A percentile compares a stretch with the other conserved stretches of the same genome.
phyloP scores from a whole-genome alignment of 208 protist genomes.

The Crithidia thermophila region DNA sequence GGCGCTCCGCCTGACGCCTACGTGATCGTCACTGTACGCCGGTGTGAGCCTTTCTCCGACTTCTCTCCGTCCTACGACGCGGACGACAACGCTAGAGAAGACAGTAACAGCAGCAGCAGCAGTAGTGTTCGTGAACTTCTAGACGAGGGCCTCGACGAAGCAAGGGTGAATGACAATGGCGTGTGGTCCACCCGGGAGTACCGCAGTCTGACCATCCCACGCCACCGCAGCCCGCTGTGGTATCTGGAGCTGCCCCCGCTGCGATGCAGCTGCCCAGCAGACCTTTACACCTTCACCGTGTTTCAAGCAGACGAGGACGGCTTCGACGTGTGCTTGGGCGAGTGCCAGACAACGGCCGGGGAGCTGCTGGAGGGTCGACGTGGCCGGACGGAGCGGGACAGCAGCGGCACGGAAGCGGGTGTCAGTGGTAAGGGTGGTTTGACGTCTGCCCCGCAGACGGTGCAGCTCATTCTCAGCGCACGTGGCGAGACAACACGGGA shows the following conservation, averaged over 20 bases:
- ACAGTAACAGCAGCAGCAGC: background rate
- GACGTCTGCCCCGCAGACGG: background rate
- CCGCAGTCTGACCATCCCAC: conserved; percentile 2
- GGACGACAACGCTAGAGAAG: no score
- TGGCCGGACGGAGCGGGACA: background rate
- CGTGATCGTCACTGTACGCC: background rate
- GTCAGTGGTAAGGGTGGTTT: no score
- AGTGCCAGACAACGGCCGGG: background rate
- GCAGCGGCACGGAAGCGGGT: no score
- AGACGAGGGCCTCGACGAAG: no score
- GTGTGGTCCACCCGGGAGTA: conserved; percentile 5
- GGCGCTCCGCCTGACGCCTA: background rate
- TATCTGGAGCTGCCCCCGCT: conserved; percentile 13
- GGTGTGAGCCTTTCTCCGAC: background rate
- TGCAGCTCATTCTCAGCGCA: background rate
- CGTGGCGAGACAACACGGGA: background rate
- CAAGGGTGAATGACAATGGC: background rate
- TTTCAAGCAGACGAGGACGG: conserved; percentile 5
- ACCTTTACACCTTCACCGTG: conserved; percentile 16
- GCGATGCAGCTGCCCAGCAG: background rate
- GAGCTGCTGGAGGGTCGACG: background rate
- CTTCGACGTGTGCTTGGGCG: conserved; percentile 9
- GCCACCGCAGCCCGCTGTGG: conserved; percentile 14
- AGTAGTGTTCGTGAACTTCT: background rate
- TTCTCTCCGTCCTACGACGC: background rate